phyloP scores from a whole-genome alignment of 2,329 filamentous ascomycete genomes.

The Fusarium continuum region DNA sequence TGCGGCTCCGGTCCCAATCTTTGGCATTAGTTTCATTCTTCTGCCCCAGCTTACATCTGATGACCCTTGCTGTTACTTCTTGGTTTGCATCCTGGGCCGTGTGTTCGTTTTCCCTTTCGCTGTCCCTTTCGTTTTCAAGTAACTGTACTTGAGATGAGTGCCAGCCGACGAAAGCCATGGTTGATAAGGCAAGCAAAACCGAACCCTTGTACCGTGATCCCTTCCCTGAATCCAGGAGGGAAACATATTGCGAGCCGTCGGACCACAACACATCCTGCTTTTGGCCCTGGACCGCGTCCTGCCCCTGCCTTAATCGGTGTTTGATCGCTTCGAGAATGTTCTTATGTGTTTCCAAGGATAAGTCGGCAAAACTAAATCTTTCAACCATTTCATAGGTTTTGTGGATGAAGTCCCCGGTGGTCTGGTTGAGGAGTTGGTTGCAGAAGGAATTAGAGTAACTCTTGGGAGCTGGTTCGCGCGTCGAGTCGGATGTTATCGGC shows the following conservation, averaged over 20 bases:
- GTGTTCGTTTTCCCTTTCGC: background rate
- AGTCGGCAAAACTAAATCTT: background rate
- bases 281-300: background rate
- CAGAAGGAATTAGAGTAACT: background rate
- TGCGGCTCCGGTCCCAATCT: background rate
- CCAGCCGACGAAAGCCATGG: background rate
- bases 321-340: background rate
- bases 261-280: background rate
- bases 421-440: background rate
- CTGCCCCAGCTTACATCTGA: background rate
- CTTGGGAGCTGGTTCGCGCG: background rate
- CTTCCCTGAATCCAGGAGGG: background rate
- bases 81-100: background rate
- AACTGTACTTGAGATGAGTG: background rate
- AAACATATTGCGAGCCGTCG: background rate
- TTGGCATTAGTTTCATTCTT: background rate
- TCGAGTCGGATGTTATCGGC: background rate
- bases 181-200: background rate
- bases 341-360: background rate
- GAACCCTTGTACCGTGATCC: background rate
- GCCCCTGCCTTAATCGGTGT: background rate
- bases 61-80: background rate
- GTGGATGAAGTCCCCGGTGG: background rate
- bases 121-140: background rate
- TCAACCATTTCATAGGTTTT: background rate